Evolutionary conservation across 2,329 filamentous ascomycete genomes (phyloP), one percentile per base, ranked within the genome.

Genomic region (Raffaelea deltoideospora): DNA sequence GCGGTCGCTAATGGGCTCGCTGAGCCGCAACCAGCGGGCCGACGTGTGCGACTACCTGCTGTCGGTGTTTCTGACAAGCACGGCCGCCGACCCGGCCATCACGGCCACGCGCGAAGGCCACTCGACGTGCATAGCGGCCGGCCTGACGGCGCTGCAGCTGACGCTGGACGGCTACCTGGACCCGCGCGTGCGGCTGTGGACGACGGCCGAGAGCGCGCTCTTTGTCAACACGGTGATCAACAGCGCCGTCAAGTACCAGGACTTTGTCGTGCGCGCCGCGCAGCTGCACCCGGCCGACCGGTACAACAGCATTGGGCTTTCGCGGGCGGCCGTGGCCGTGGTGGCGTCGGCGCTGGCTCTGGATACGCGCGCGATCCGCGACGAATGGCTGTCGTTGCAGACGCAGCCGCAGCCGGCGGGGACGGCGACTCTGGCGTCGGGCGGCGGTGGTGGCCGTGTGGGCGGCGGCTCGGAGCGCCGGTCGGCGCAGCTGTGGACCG

Each of bases 11-110:
- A 69, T 94, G 43, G 65, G 69, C 22, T 94, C 86, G 2, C 69
- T 95, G 40, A 76, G 78, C 41, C 67, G 77, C 5, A 72, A 77
- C 38, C 44, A 46, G 48, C 74, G 85, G 41, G 76, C 80, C 15
- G 79, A 87, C 45, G 79, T 83, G 8, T 87, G 85, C 53, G 76
- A 85, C 42, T 74, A 79, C n/a, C 62, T 95, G 30, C 67, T 84
- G 28, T 70, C 79, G 43, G 76, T 85, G 37, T 67, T 94, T 10
- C 71, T 95, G 30, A n/a, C n/a, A n/a, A 38, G 39, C 11, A 40
- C 22, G 24, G 14, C n/a, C 3, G 37, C 37, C 17, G 23, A 29
- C 6, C n/a, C 37, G 3, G 42, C 69, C 7, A 65, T 79, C 18
- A 73, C 64, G 11, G 58, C 72, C 41, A 66, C 72, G 24, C 52